phyloP scores from a whole-genome alignment of 2,329 filamentous ascomycete species.

The Ascochyta pisi region DNA sequence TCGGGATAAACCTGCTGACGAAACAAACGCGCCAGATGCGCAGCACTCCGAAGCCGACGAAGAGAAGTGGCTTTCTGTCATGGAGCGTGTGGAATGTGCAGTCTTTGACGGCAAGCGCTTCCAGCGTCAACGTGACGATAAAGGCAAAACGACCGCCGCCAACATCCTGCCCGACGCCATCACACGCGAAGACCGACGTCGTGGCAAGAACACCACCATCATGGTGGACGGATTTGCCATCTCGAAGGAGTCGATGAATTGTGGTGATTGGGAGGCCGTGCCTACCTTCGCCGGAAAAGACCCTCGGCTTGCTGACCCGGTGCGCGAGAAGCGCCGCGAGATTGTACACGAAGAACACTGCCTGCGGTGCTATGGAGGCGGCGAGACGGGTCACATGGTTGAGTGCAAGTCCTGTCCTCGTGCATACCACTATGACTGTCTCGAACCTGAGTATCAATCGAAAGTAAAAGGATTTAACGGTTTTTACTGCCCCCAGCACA shows the following conservation, averaged over 20 bases:
- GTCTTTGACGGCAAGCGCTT: slow-evolving; percentile 64
- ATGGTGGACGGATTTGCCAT: slow-evolving; percentile 64
- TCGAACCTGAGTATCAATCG: slow-evolving; percentile 51
- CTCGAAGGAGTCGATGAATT: slow-evolving; percentile 62
- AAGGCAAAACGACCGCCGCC: slow-evolving; percentile 33
- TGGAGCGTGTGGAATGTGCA: slow-evolving; percentile 64
- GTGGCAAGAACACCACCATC: slow-evolving; percentile 65
- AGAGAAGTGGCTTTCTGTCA: slow-evolving; percentile 62
- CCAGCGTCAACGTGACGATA: slow-evolving; percentile 48
- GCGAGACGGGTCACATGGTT: slow-evolving; percentile 55
- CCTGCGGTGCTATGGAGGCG: slow-evolving; percentile 56
- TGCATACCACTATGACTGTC: slow-evolving; percentile 60
- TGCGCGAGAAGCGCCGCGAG: slow-evolving; percentile 56
- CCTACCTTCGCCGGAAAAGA: slow-evolving; percentile 64
- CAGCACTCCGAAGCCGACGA: slow-evolving; percentile 57
- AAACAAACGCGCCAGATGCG: slow-evolving; percentile 42
- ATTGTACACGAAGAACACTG: slow-evolving; percentile 60
- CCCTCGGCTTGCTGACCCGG: slow-evolving; percentile 57
- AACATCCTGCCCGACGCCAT: slow-evolving; percentile 50
- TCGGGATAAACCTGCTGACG: slow-evolving; percentile 58
- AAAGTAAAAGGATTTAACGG: slow-evolving; percentile 53
- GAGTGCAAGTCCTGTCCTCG: slow-evolving; percentile 62
- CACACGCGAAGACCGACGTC: slow-evolving; percentile 57
- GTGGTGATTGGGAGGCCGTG: slow-evolving; percentile 63
- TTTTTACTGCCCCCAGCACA: slow-evolving; percentile 65